Evolutionary conservation across 2,329 filamentous ascomycete species (phyloP).

Genomic region (Diaporthe australafricana): DNA sequence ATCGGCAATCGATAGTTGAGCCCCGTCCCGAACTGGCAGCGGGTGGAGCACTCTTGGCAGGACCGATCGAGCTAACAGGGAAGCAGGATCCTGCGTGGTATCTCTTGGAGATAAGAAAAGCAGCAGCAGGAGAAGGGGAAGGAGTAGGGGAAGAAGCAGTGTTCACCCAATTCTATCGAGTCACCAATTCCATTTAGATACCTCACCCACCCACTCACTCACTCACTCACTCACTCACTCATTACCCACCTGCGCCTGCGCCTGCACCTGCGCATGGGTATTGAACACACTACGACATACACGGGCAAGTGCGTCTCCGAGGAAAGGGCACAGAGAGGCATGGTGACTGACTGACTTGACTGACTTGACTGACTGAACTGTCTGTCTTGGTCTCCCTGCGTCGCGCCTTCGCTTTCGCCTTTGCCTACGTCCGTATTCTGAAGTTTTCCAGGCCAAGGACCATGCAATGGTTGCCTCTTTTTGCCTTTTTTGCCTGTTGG

Average conservation of each 20-base stretch:
- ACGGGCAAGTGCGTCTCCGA: not conserved
- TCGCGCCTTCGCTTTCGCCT: no score
- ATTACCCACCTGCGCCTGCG: not conserved
- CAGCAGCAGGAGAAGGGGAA: not conserved
- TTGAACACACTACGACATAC: not conserved
- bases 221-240: not conserved
- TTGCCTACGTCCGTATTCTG: constrained; percentile 13
- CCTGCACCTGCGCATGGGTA: not conserved
- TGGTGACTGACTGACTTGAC: not conserved
- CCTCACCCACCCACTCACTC: no score
- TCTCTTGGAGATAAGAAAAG: not conserved
- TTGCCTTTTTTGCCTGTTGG: not conserved
- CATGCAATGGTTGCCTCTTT: not conserved
- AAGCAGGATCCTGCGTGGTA: not conserved
- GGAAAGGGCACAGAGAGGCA: not conserved
- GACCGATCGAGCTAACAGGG: constrained; percentile 24
- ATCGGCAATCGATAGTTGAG: constrained; percentile 26
- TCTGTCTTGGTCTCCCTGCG: constrained; percentile 28
- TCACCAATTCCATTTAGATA: constrained; percentile 8
- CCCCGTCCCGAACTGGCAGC: constrained; percentile 1
- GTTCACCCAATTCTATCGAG: constrained; percentile 31
- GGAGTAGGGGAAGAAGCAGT: not conserved
- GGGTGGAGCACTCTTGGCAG: constrained; percentile 18
- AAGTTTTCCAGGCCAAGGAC: not conserved
- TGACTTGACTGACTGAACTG: not conserved